Evolutionary conservation across 2,329 filamentous ascomycete species (phyloP).

Genomic region (Pseudocercospora vitis): DNA sequence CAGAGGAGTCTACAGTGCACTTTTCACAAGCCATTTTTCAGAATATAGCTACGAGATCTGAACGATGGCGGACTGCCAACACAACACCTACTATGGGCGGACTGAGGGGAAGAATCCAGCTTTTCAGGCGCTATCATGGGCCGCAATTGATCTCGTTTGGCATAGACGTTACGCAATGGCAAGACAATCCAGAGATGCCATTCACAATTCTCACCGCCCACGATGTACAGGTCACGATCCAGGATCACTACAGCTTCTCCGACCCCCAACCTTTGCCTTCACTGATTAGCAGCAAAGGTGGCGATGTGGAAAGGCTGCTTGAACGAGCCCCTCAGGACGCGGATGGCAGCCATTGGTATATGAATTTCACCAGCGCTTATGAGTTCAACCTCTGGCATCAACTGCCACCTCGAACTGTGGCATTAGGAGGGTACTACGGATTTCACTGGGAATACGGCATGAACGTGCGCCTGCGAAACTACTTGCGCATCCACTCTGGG

Average conservation of each 20-base stretch:
- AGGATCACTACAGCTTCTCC: constrained; percentile 51
- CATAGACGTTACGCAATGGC: constrained; percentile 39
- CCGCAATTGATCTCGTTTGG: constrained; percentile 30
- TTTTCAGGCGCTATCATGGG: constrained; percentile 37
- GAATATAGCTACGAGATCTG: constrained; percentile 28
- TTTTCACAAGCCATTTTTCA: constrained; percentile 44
- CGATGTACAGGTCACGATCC: constrained; percentile 43
- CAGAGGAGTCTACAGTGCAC: constrained; percentile 34
- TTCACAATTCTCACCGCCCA: constrained; percentile 43
- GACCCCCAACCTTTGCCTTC: constrained; percentile 41
- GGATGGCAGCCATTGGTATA: constrained; percentile 40
- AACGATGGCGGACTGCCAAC: constrained; percentile 37
- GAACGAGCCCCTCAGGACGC: constrained; percentile 35
- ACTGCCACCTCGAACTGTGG: constrained; percentile 41
- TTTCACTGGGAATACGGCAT: constrained; percentile 49
- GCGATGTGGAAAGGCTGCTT: constrained; percentile 43
- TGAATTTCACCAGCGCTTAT: constrained; percentile 49
- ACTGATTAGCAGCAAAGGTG: constrained; percentile 44
- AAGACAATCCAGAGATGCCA: constrained; percentile 37
- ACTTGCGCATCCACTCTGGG: constrained; percentile 29
- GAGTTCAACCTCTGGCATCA: constrained; percentile 44
- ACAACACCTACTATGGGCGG: constrained; percentile 38
- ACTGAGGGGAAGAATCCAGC: constrained; percentile 39
- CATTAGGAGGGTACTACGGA: constrained; percentile 46
- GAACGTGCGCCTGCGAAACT: constrained; percentile 43